Evolutionary conservation across 2,329 filamentous ascomycete species (phyloP), one percentile per base, ranked within the genome.

Genomic region (Endoconidiophora polonica): DNA sequence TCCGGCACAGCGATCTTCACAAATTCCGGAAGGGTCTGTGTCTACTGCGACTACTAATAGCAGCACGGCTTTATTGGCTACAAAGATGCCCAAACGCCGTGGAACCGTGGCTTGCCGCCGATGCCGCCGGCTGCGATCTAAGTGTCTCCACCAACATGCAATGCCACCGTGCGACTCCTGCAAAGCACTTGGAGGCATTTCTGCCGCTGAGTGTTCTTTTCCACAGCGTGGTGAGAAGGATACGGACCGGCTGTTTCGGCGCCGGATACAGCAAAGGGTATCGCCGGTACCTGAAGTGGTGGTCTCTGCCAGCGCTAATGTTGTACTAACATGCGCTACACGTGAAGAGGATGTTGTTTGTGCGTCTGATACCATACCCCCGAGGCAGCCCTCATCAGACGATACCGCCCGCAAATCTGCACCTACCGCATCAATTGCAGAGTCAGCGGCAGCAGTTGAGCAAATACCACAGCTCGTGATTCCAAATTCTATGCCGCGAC

Each of bases 111-210:
- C 57, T 26, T 59, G 56, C 52, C 54, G 57, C n/a, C 57, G 57
- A n/a, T 59, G 57, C 50, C 56, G 57, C n/a, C 54, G 57, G 14
- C 49, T 56, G 1, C 54, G 57, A 5, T 55, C 56, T 5, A 59
- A 56, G 50, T 59, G 57, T 46, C 44, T 56, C 20, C 57, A 58
- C 51, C 38, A 52, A 7, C 36, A 48, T 10, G 29, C 38, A 7
- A 7, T 7, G 14, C 55, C 56, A 37, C 57, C 57, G 2, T 58
- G 57, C 33, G 53, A 58, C n/a, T 54, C 54, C 9, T 58, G 57
- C 45, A 44, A 29, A 7, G 18, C 50, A 10, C 52, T 53, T 20
- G 57, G 56, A 9, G 44, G 48, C 4, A 22, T 45, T 7, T 39
- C 36, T 12, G 51, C 53, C 2, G 46, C 49, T 9, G 55, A 57